Base-by-base conservation (phyloP, 805 yeast genomes). In the Cyberlindnera meyerae region DNA sequence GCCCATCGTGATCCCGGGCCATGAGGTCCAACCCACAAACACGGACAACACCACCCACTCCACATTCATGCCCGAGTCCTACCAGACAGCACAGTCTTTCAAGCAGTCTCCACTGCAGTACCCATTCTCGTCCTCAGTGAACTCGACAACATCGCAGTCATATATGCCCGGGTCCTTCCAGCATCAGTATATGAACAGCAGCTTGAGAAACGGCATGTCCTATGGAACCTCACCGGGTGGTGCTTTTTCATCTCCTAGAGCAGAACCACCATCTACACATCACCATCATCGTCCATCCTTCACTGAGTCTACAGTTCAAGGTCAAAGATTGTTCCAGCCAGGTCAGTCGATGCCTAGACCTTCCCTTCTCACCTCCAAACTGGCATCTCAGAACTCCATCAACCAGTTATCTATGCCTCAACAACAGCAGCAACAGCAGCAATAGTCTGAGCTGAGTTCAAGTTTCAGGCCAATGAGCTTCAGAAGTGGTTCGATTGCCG, bases 341-440 rank as follows among this genome's bases (percentile, higher is more conserved):
- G 28, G 32, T 11, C 42, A 39, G 17, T 15, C 44, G 21, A 24
- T 41, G 18, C 31, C 48, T 11, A 44, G 51, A 29, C 51, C 48
- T 11, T 57, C 63, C 11, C 41, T 62, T 24, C 45, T 62, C 31
- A 60, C 66, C 3, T 52, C 63, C 6, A 57, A 50, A 38, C 47
- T 61, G 18, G 58, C 62, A 8, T 51, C 54, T 4, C 48, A 44
- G 31, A 29, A 31, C 29, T 38, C 41, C 9, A n/a, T 40, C 3
- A 28, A 35, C 9, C 52, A 44, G 17, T 39, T 41, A 15, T 36
- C 44, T 2, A 34, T 36, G 3, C 12, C 17, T 11, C 42, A 34
- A 17, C 40, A 36, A 9, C 36, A 26, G 18, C 46, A 33, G 11
- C 36, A 34, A 26, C 39, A 40, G 27, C 29, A 24, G 18, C 24